These are phyloP conservation scores for Geotrichum reessii DNA, from an alignment of 1,139 yeast genomes.

Conservation along the genomic window DNA sequence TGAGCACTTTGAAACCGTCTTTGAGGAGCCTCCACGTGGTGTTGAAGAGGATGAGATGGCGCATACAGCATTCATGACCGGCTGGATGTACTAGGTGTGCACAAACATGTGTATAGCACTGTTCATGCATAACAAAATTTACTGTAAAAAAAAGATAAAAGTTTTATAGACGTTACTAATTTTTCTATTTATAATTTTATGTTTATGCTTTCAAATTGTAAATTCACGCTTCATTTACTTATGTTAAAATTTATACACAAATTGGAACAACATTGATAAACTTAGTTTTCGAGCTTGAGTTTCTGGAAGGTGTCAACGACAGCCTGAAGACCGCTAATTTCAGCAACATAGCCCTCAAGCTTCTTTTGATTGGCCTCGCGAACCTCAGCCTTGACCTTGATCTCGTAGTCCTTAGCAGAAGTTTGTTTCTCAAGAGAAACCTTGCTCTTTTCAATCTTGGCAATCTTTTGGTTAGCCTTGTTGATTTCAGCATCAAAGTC, in stretches of 20 bases:
- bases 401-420: conserved; percentile 71
- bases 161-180: not conserved
- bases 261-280: not conserved
- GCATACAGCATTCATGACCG: conserved; percentile 14
- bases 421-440: conserved; percentile 55
- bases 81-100: conserved; percentile 14
- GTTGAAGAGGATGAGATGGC: conserved; percentile 11
- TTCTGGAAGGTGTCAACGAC: conserved; percentile 40
- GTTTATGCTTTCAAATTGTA: not conserved
- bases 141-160: not conserved
- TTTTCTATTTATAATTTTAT: not conserved
- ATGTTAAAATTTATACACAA: not conserved
- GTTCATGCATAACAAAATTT: not conserved
- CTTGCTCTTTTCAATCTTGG: conserved; percentile 47
- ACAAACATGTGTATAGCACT: not conserved
- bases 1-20: conserved; percentile 50
- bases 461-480: conserved; percentile 74
- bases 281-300: conserved; percentile 31
- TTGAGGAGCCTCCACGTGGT: conserved; percentile 22
- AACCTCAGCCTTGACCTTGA: conserved; percentile 78
- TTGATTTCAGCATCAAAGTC: conserved; percentile 85
- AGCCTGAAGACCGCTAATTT: conserved; percentile 61
- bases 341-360: conserved; percentile 70
- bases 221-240: not conserved
- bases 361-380: conserved; percentile 68